These are phyloP conservation scores for Talaromyces funiculosus DNA, from an alignment of 2,329 filamentous ascomycete species.

Conservation along the genomic window DNA sequence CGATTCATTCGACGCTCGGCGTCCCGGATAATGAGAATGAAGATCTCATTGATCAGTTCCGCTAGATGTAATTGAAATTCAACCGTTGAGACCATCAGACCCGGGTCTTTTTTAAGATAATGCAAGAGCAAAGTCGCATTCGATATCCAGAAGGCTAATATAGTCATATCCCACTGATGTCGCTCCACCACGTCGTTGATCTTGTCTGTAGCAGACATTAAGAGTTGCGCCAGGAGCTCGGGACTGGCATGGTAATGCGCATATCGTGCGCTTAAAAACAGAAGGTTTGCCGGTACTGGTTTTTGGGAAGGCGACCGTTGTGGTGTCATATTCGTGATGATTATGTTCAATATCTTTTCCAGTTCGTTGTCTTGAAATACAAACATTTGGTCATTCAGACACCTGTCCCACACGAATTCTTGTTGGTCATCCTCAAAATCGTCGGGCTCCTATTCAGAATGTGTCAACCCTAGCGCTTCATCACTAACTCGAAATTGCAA, in stretches of 20 bases:
- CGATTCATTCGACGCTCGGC: conserved; percentile 95
- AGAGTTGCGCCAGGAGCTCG: conserved; percentile 73
- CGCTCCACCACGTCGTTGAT: conserved; percentile 96
- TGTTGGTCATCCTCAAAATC: conserved; percentile 84
- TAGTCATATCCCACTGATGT: conserved; percentile 99
- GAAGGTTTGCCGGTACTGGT: conserved; percentile 91
- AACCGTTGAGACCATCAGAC: conserved; percentile 70
- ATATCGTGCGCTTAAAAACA: conserved; percentile 92
- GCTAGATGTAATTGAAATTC: conserved; percentile 91
- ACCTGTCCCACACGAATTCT: conserved; percentile 93
- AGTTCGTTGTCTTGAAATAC: conserved; percentile 96
- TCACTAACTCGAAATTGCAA: conserved; percentile 20
- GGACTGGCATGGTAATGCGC: conserved; percentile 91
- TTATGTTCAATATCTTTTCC: conserved; percentile 83
- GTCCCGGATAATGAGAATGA: conserved; percentile 93
- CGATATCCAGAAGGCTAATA: conserved; percentile 97
- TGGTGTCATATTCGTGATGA: conserved; percentile 97
- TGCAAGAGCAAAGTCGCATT: conserved; percentile 93
- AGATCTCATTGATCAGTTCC: conserved; percentile 96
- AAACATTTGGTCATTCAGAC: conserved; percentile 98
- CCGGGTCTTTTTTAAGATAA: conserved; percentile 90
- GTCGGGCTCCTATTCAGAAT: conserved; percentile 49
- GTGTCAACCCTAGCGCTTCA: not conserved
- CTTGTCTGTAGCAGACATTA: conserved; percentile 84
- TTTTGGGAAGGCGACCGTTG: conserved; percentile 96